phyloP scores from a whole-genome alignment of 371 early-diverging fungal genomes.

The Mucor irregularis region DNA sequence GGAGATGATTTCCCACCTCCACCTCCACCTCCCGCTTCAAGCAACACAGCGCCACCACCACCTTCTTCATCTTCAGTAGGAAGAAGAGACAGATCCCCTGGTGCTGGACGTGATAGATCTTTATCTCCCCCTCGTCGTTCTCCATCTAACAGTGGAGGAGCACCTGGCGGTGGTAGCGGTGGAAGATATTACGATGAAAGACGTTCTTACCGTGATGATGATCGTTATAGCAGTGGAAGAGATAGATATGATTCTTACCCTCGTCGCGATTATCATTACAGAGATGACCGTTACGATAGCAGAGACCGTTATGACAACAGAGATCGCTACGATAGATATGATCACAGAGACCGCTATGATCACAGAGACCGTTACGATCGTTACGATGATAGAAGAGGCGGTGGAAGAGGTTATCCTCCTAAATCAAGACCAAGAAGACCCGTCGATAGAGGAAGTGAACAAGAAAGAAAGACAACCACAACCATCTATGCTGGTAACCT shows the following conservation, averaged over 20 bases:
- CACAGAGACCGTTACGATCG: constrained; percentile 34
- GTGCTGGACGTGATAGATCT: constrained; percentile 52
- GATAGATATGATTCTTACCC: constrained; percentile 45
- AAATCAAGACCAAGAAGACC: constrained; percentile 56
- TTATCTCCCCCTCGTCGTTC: constrained; percentile 50
- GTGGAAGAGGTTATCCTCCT: constrained; percentile 48
- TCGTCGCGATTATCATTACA: constrained; percentile 23
- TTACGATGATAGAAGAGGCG: constrained; percentile 30
- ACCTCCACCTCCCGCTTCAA: constrained; percentile 24
- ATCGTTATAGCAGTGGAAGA: constrained; percentile 36
- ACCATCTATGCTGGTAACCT: constrained; percentile 80
- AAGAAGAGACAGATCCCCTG: constrained; percentile 24
- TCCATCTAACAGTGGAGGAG: constrained; percentile 22
- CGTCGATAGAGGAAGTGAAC: constrained; percentile 68
- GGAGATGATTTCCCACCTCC: constrained; percentile 25
- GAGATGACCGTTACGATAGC: constrained; percentile 38
- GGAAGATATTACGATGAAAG: constrained; percentile 28
- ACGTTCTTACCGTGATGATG: constrained; percentile 29
- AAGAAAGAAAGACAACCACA: constrained; percentile 63
- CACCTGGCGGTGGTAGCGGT: background rate
- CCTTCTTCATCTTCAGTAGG: constrained; percentile 16
- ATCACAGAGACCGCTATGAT: constrained; percentile 36
- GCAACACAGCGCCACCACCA: constrained; percentile 20
- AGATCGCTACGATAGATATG: constrained; percentile 38
- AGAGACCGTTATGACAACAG: constrained; percentile 33